Evolutionary conservation across 306 rosid species (phyloP).

Genomic region (Malus domestica): ASM211411v1 NC_041803.1:37006001-37006500

Average conservation of each 20-base stretch:
- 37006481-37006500: constrained; percentile 78
- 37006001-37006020: constrained; percentile 79
- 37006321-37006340: not conserved
- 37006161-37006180: constrained; percentile 78
- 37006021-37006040: constrained; percentile 72
- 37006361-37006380: not conserved
- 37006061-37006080: constrained; percentile 80
- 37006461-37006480: constrained; percentile 42
- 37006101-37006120: constrained; percentile 81
- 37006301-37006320: not conserved
- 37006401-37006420: not conserved
- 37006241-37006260: not conserved
- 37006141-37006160: constrained; percentile 55
- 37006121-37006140: constrained; percentile 66
- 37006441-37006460: constrained; percentile 1
- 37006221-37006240: constrained; percentile 44
- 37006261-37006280: not conserved
- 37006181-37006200: constrained; percentile 85
- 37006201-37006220: constrained; percentile 98
- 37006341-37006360: not conserved
- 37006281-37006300: not conserved
- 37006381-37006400: not conserved
- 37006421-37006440: not conserved
- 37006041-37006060: constrained; percentile 89
- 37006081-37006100: constrained; percentile 82